Base-by-base conservation (phyloP, 306 rosid species). In the Astragalus glycyphyllos region DNA sequence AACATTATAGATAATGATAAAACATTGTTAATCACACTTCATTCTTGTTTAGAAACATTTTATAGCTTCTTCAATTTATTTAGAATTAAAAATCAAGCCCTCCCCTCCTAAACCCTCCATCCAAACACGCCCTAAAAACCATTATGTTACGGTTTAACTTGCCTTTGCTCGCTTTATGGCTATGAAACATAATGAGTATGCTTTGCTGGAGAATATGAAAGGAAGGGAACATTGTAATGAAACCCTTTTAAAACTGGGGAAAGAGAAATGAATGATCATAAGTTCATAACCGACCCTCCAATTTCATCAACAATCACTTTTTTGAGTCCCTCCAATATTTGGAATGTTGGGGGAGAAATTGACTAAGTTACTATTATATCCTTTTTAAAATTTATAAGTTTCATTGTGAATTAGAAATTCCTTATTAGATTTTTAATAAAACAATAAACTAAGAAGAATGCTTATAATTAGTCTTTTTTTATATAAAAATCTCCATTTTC, bases 341-440 rank as follows among this genome's bases (percentile, higher is more conserved):
- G 29, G 31, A 8, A 70, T 45, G 67, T 17, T 71, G 57, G 57
- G 14, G 56, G 40, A 37, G 31, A 49, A 72, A 60, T 46, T n/a
- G 49, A 26, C 41, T 20, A 34, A 35, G 17, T 44, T 60, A 31
- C 45, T 60, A 9, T 50, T 37, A 44, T 53, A 61, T 34, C 34
- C 31, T 38, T 61, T 12, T 58, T 58, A 59, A 49, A 31, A 67
- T 34, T 67, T 67, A 48, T 11, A 50, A 44, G 57, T 49, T 49
- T 50, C 35, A 16, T 50, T 68, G 37, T 50, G 50, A 13, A 35
- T 16, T 59, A 14, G 17, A 60, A 23, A 20, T 73, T 50, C 9
- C 37, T 46, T 60, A 13, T 49, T 17, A 20, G 31, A 6, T n/a
- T 35, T 16, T 37, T 48, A 48, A 37, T 50, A 59, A 35, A 35